A percentile compares a stretch with the other conserved stretches of the same genome.
Conservation (phyloP, 768 basidiomycete genomes). For the Chalciporus piperatus region DNA sequence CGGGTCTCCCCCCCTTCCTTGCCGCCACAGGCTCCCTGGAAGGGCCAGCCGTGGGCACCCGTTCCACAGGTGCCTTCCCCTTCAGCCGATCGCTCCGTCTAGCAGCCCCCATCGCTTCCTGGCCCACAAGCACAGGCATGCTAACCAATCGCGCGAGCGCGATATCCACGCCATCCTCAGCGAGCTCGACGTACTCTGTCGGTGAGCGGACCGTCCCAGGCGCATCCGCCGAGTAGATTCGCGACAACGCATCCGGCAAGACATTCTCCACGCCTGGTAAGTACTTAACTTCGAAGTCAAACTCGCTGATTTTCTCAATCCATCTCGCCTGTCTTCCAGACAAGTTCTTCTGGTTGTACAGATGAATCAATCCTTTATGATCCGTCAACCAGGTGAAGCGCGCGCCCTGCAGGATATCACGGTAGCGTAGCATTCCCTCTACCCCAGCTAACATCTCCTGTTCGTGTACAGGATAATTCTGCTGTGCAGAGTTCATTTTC, state of each 20-base stretch:
- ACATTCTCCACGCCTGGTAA: constrained; percentile 27
- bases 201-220: too few relatives aligned
- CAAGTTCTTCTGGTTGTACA: constrained; percentile 33
- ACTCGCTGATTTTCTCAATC: constrained; percentile 32
- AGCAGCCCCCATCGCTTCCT: too few relatives aligned
- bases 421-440: constrained; percentile 31
- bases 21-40: too few relatives aligned
- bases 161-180: neutral
- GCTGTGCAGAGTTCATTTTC: constrained; percentile 36
- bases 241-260: constrained; percentile 3
- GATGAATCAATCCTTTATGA: constrained; percentile 22
- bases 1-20: too few relatives aligned
- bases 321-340: constrained; percentile 36
- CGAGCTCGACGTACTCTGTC: neutral
- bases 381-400: constrained; percentile 32
- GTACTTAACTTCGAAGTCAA: constrained; percentile 30
- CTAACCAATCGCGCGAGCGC: neutral
- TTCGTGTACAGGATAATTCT: constrained; percentile 41
- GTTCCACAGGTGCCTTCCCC: too few relatives aligned
- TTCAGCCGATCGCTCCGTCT: too few relatives aligned
- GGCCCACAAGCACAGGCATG: too few relatives aligned
- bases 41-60: neutral
- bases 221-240: too few relatives aligned
- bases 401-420: constrained; percentile 29
- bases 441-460: constrained; percentile 27